These are phyloP conservation scores for Brasilioporus rufonigricans DNA, from an alignment of 768 basidiomycete species.

Conservation along the genomic window DNA sequence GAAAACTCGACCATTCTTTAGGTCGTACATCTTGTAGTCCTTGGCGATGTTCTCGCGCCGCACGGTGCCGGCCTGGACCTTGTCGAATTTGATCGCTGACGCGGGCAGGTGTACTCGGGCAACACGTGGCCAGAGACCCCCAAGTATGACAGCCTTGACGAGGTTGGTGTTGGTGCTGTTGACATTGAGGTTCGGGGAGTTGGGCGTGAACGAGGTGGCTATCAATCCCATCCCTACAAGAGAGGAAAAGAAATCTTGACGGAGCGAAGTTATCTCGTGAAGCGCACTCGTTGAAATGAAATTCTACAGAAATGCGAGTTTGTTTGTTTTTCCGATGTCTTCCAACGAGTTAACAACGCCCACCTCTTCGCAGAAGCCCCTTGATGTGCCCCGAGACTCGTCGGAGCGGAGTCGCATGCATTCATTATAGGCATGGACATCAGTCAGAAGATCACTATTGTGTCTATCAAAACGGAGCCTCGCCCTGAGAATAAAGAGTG, in stretches of 20 bases:
- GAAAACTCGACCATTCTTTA: slow-evolving; percentile 63
- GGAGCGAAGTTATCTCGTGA: slow-evolving; percentile 75
- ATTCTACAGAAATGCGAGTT: too few relatives aligned
- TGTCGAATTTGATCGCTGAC: slow-evolving; percentile 79
- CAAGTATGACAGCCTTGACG: slow-evolving; percentile 80
- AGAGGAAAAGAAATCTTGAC: slow-evolving; percentile 71
- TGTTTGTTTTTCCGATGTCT: too few relatives aligned
- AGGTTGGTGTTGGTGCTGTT: slow-evolving; percentile 70
- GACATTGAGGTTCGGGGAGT: slow-evolving; percentile 53
- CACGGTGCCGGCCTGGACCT: slow-evolving; percentile 78
- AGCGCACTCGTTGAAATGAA: slow-evolving; percentile 76
- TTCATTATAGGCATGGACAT: slow-evolving; percentile 71
- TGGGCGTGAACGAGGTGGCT: slow-evolving; percentile 43
- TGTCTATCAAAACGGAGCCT: slow-evolving; percentile 63
- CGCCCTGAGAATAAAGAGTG: slow-evolving; percentile 48
- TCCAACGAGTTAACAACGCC: not conserved
- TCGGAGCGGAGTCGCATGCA: slow-evolving; percentile 50
- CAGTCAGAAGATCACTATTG: slow-evolving; percentile 84
- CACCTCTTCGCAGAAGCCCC: slow-evolving; percentile 72
- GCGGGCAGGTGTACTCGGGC: slow-evolving; percentile 73
- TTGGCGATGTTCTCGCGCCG: slow-evolving; percentile 82
- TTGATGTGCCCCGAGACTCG: slow-evolving; percentile 44
- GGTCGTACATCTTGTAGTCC: slow-evolving; percentile 82
- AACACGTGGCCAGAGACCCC: slow-evolving; percentile 84
- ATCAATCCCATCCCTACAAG: slow-evolving; percentile 73